Evolutionary conservation across 1,139 yeast species (phyloP).

Genomic region (Scheffersomyces illinoinensis): DNA sequence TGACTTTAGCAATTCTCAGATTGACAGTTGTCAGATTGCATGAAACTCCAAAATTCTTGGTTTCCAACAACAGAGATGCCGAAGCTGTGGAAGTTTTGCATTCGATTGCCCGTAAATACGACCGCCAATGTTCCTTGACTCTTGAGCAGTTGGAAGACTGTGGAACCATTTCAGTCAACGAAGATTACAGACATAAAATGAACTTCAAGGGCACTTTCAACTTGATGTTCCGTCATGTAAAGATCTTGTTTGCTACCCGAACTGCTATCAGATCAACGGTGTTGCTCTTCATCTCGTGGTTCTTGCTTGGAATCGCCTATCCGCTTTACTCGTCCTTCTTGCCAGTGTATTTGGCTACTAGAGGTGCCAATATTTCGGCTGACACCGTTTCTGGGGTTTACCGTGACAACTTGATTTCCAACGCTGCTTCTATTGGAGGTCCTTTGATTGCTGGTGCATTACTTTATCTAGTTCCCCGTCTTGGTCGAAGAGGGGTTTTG

Average conservation of each 20-base stretch:
- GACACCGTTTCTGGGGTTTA: slow-evolving; percentile 40
- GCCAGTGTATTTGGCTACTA: slow-evolving; percentile 36
- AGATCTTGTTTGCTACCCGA: slow-evolving; percentile 26
- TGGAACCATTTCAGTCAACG: slow-evolving; percentile 23
- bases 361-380: slow-evolving; percentile 41
- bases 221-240: slow-evolving; percentile 20
- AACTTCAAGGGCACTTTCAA: slow-evolving; percentile 16
- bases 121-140: slow-evolving; percentile 29
- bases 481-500: slow-evolving; percentile 60
- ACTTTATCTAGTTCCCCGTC: slow-evolving; percentile 40
- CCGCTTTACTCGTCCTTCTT: slow-evolving; percentile 42
- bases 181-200: slow-evolving; percentile 13
- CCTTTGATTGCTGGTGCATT: slow-evolving; percentile 53
- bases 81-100: slow-evolving; percentile 33
- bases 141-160: slow-evolving; percentile 27
- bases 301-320: slow-evolving; percentile 38
- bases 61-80: slow-evolving; percentile 33
- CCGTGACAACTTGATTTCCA: slow-evolving; percentile 53
- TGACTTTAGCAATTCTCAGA: slow-evolving; percentile 28
- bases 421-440: slow-evolving; percentile 54
- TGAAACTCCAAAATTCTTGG: slow-evolving; percentile 39
- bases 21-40: slow-evolving; percentile 31
- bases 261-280: slow-evolving; percentile 28
- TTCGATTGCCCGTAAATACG: slow-evolving; percentile 28
- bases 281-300: slow-evolving; percentile 35